Percentiles rank a stretch among this genome's conserved stretches.
phyloP scores from a whole-genome alignment of 2,329 filamentous ascomycete species.

The Diaporthe citrichinensis region DNA sequence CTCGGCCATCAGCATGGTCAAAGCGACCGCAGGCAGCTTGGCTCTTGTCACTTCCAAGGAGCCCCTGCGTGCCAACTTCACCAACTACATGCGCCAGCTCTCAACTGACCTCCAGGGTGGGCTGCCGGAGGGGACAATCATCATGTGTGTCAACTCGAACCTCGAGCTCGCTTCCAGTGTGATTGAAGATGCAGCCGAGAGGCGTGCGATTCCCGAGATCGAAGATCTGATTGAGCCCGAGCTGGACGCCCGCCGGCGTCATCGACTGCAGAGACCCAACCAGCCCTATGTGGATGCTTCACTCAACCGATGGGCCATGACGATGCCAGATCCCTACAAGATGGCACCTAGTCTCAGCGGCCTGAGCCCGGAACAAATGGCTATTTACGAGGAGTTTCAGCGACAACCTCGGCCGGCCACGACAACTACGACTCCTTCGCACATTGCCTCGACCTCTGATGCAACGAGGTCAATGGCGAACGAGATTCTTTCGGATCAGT shows the following conservation, averaged over 20 bases:
- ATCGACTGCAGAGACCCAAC: slow-evolving; percentile 81
- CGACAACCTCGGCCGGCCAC: slow-evolving; percentile 79
- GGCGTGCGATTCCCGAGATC: slow-evolving; percentile 93
- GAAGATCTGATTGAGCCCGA: slow-evolving; percentile 91
- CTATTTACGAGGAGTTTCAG: slow-evolving; percentile 97
- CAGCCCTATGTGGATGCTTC: slow-evolving; percentile 87
- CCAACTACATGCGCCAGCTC: slow-evolving; percentile 90
- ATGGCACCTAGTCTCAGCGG: slow-evolving; percentile 78
- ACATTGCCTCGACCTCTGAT: slow-evolving; percentile 72
- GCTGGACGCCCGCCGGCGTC: slow-evolving; percentile 81
- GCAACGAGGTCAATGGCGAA: slow-evolving; percentile 73
- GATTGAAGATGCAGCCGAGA: slow-evolving; percentile 95
- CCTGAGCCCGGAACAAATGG: slow-evolving; percentile 91
- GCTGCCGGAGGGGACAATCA: slow-evolving; percentile 92
- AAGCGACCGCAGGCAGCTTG: slow-evolving; percentile 92
- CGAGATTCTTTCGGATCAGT: slow-evolving; percentile 75
- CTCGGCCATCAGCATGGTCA: slow-evolving; percentile 93
- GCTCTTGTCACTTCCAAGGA: slow-evolving; percentile 99
- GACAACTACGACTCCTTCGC: slow-evolving; percentile 68
- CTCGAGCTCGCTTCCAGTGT: slow-evolving; percentile 92
- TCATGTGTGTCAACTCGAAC: slow-evolving; percentile 99
- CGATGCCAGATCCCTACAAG: slow-evolving; percentile 94
- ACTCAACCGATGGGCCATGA: slow-evolving; percentile 91
- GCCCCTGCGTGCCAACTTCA: slow-evolving; percentile 94
- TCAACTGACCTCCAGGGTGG: slow-evolving; percentile 80